These are phyloP conservation scores for Carnegiea gigantea DNA, from an alignment of 179 eudicot genomes.

Conservation along the genomic window DNA sequence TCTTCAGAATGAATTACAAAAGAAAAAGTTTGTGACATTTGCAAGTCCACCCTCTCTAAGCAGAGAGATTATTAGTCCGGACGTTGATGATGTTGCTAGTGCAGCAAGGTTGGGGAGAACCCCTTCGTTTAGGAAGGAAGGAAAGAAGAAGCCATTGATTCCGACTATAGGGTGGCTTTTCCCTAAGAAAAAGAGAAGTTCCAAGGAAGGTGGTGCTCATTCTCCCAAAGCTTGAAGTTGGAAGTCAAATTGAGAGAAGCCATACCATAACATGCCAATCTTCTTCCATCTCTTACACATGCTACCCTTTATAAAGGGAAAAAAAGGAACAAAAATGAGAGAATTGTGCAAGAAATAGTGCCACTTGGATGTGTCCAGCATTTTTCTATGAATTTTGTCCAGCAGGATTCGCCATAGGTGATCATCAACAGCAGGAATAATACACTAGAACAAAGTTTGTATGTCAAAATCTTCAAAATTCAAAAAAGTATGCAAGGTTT, in stretches of 20 bases:
- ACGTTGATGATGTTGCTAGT: slow-evolving; percentile 5
- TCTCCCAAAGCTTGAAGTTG: slow-evolving; percentile 18
- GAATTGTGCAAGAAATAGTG: not conserved
- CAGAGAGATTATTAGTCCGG: slow-evolving; percentile 25
- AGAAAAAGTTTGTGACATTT: slow-evolving; percentile 70
- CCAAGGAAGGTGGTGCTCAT: slow-evolving; percentile 15
- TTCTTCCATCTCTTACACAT: not conserved
- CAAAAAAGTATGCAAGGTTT: too few relatives aligned
- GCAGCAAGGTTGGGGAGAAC: slow-evolving; percentile 39
- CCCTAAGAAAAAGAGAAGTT: slow-evolving; percentile 40
- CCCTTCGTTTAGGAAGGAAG: slow-evolving; percentile 56
- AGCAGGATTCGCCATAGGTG: not conserved
- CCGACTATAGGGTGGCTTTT: slow-evolving; percentile 56
- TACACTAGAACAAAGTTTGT: not conserved
- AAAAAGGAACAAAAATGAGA: not conserved
- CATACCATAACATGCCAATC: not conserved
- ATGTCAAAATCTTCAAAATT: not conserved
- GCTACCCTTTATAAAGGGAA: too few relatives aligned
- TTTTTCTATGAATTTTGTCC: not conserved
- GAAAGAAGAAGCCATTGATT: slow-evolving; percentile 42
- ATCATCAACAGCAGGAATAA: not conserved
- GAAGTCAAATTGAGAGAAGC: not conserved
- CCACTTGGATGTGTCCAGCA: not conserved
- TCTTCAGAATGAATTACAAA: slow-evolving; percentile 41
- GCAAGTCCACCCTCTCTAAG: slow-evolving; percentile 58